Evolutionary conservation across 306 rosid species (phyloP).

Genomic region (Cucurbita argyrosperma): DNA sequence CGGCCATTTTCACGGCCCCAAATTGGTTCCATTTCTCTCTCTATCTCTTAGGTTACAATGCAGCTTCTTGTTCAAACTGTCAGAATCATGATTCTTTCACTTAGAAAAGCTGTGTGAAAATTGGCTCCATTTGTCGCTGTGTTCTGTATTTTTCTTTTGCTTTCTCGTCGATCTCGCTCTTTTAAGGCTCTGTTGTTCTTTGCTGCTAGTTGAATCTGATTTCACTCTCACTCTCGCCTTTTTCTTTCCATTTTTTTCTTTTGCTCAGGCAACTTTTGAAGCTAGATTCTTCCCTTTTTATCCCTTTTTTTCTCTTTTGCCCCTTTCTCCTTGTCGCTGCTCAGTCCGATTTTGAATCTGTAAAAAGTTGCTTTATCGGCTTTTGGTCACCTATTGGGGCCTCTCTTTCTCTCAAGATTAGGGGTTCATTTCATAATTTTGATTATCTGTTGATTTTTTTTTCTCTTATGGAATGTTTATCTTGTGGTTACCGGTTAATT

Average conservation of each 20-base stretch:
- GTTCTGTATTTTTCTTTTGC: not conserved
- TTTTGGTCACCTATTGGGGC: not conserved
- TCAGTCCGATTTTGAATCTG: slow-evolving; percentile 2
- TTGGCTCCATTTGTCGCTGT: not conserved
- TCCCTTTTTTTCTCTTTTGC: slow-evolving; percentile 4
- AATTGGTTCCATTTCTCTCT: not conserved
- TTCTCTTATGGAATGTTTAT: not conserved
- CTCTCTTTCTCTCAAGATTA: not conserved
- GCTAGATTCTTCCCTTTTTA: slow-evolving; percentile 8
- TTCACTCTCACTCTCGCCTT: not conserved
- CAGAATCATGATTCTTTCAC: slow-evolving; percentile 11
- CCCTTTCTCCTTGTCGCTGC: slow-evolving; percentile 2
- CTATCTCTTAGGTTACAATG: not conserved
- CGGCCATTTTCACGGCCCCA: not conserved
- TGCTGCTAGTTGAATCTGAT: slow-evolving; percentile 19
- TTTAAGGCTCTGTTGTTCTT: slow-evolving; percentile 14
- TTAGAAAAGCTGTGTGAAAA: slow-evolving; percentile 1
- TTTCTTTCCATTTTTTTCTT: not conserved
- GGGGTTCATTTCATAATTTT: not conserved
- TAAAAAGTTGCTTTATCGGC: not conserved
- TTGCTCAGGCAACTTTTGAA: not conserved
- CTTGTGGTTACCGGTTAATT: not conserved
- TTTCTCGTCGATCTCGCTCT: slow-evolving; percentile 11
- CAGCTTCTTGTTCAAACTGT: not conserved
- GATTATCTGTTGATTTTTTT: not conserved